Evolutionary conservation across 2,329 filamentous ascomycete genomes (phyloP), one percentile per base, ranked within the genome.

Genomic region (Didymella exigua): DNA sequence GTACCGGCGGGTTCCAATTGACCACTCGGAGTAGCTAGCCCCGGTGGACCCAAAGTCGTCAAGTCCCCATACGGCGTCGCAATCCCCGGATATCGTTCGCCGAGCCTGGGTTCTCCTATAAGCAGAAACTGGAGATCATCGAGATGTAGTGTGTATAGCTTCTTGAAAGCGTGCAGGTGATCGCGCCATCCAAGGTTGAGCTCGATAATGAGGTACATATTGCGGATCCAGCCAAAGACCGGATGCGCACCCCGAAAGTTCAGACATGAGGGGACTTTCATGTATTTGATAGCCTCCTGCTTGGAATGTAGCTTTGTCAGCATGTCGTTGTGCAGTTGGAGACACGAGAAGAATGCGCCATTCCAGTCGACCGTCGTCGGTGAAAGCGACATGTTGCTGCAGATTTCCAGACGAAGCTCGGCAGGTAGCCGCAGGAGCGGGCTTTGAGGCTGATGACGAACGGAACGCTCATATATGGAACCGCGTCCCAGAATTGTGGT

Each of bases 391-490:
- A 33, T 49, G 24, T 41, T 18, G 29, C 19, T 27, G 37, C 27
- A 36, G 21, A 49, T 27, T 4, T 42, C 14, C 19, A 49, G n/a
- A n/a, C 37, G 46, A 3, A 49, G 45, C 46, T 49, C 46, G n/a
- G 9, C 26, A 6, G 46, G 46, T 4, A 49, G 18, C 8, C 27
- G 24, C 10, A 49, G 29, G 14, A 41, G 46, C 8, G n/a, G 29
- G 14, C 26, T 41, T 9, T 26, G 14, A n/a, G 19, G 19, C 11
- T 23, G 34, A 14, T 8, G 10, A 21, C 10, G 4, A 19, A 23
- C 5, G 3, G 34, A 10, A 6, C 10, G 34, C 18, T 9, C 11
- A 23, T 14, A 37, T 11, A 37, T 23, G 19, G 34, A 37, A 14
- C 34, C 34, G 11, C 11, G 19, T 10, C 3, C 18, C 8, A 19